Evolutionary conservation across 805 yeast species (phyloP), one percentile per base, ranked within the genome.

Genomic region (Saccharomycopsis malanga): DNA sequence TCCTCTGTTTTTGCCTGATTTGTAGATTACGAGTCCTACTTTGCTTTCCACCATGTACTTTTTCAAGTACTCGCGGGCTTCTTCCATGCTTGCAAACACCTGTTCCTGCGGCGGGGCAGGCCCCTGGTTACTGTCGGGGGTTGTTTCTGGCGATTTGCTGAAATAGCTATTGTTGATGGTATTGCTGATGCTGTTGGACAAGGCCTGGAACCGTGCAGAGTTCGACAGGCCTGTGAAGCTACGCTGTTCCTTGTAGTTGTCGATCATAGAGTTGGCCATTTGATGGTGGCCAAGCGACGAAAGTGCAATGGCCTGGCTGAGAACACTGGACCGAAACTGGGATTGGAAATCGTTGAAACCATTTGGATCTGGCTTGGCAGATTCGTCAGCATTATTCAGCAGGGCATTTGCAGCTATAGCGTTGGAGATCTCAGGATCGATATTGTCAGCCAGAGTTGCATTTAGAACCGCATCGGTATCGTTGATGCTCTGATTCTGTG

Each of bases 1-100:
- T n/a, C 54, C 54, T 14, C 54, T 42, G 34, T 52, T 45, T n/a
- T 42, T 45, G 22, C 54, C 54, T 20, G 53, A 49, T 34, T 52
- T 52, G 40, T 52, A 52, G 15, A 52, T 46, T 4, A 52, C 54
- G 15, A 52, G 35, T 9, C 54, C 54, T 34, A 49, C 40, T 15
- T 44, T 39, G 7, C 41, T 39, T 6, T 34, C 27, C 18, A n/a
- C 29, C 53, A 49, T 49, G 30, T 52, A 52, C 9, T 29, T 30
- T 23, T 52, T 44, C 37, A 52, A 42, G 36, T 49, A 52, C 18
- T 38, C 44, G 24, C 49, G 49, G 23, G 54, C 54, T 4, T 38
- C 50, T 4, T 52, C 53, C 53, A 52, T 48, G 5, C 48, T 27
- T 10, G 15, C 17, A 32, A 52, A 52, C 18, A 23, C 39, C 34